phyloP scores from a whole-genome alignment of 768 basidiomycete genomes.

The Mycena crocata region DNA sequence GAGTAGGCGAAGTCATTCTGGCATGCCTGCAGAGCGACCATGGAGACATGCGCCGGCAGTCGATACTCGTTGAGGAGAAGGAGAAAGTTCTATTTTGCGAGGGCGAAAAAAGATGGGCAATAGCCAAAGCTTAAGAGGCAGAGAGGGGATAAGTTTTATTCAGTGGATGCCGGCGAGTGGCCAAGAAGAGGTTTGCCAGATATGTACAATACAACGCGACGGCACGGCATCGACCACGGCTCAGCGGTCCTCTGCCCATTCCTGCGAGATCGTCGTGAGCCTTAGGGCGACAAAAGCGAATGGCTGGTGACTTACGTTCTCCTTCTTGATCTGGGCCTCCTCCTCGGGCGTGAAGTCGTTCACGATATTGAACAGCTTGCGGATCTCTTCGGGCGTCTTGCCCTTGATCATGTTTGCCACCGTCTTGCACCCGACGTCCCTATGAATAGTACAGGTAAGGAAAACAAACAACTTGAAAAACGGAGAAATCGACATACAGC shows the following conservation, averaged over 20 bases:
- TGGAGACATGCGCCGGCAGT: no score
- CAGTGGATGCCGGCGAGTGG: no score
- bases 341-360: slow-evolving; percentile 99
- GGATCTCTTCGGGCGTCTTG: slow-evolving; percentile 99
- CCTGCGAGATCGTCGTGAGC: slow-evolving; percentile 59
- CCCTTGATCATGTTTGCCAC: slow-evolving; percentile 99
- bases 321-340: slow-evolving; percentile 99
- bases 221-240: slow-evolving; percentile 27
- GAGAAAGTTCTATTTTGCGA: no score
- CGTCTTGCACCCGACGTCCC: slow-evolving; percentile 98
- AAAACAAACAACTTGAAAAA: neutral
- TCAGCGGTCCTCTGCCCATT: slow-evolving; percentile 96
- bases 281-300: slow-evolving; percentile 11
- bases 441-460: no score
- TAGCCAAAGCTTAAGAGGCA: no score
- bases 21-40: no score
- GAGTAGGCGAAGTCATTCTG: no score
- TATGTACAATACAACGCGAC: no score
- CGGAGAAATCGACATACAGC: slow-evolving; percentile 68
- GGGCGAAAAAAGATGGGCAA: no score
- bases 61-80: no score
- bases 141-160: no score
- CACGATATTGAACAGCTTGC: slow-evolving; percentile 97
- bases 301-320: slow-evolving; percentile 77
- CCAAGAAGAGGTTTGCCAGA: no score